A percentile compares a stretch with the other conserved stretches of the same genome.
Conservation (phyloP, 208 protist species). For the Wallacemonas collosoma region DNA sequence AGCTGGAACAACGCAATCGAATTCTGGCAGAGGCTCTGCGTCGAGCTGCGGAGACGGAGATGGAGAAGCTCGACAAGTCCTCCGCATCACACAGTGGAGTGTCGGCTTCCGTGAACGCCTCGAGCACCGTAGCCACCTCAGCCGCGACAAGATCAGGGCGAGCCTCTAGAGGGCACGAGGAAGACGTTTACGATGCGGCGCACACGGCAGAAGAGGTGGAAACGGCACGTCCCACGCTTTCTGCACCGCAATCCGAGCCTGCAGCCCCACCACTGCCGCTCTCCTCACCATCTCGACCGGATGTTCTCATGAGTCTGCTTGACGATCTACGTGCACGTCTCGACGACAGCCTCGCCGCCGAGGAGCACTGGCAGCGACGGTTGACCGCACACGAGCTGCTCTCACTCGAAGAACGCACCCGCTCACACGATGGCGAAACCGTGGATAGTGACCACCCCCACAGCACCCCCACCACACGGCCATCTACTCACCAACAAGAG, state of each 20-base stretch:
- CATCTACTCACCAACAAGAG: too few relatives aligned
- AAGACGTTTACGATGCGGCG: too few relatives aligned
- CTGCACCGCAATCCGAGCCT: neutral
- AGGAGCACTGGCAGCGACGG: slow-evolving; percentile 33
- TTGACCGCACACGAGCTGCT: slow-evolving; percentile 32
- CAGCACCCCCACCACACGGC: too few relatives aligned
- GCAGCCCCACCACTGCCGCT: neutral
- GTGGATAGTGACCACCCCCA: neutral
- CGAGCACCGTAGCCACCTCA: too few relatives aligned
- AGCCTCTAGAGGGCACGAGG: too few relatives aligned
- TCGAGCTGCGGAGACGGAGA: slow-evolving; percentile 24
- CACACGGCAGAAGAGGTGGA: too few relatives aligned
- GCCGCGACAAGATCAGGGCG: too few relatives aligned
- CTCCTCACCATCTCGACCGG: neutral
- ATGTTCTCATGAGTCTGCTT: slow-evolving; percentile 22
- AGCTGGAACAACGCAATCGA: slow-evolving; percentile 38
- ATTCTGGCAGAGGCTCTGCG: slow-evolving; percentile 39
- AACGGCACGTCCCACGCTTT: too few relatives aligned
- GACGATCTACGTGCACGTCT: slow-evolving; percentile 34
- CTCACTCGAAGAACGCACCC: slow-evolving; percentile 23
- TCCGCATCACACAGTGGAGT: neutral
- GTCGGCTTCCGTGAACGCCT: too few relatives aligned
- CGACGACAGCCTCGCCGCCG: slow-evolving; percentile 35
- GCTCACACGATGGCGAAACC: neutral
- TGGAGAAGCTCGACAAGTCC: neutral